A percentile compares a stretch with the other conserved stretches of the same genome.
phyloP scores from a whole-genome alignment of 345 rosid genomes.

The Physaria fendleri region DNA sequence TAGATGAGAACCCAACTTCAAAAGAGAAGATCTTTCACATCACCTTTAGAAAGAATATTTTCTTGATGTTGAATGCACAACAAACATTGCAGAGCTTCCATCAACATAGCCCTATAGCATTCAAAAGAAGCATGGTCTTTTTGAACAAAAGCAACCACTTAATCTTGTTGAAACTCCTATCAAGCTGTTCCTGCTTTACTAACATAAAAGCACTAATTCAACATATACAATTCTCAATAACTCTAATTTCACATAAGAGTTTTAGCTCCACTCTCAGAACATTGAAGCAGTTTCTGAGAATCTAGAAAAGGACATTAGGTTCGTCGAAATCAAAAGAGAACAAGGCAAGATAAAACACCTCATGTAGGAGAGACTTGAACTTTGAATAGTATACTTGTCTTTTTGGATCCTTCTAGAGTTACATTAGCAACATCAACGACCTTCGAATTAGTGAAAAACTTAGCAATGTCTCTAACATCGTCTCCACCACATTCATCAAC shows the following conservation, averaged over 20 bases:
- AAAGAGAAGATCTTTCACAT: neutral
- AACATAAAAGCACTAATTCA: neutral
- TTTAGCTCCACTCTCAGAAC: neutral
- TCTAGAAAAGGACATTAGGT: neutral
- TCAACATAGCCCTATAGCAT: neutral
- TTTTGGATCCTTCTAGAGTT: conserved; percentile 43
- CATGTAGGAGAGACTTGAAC: conserved; percentile 20
- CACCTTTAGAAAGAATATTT: neutral
- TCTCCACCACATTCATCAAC: conserved; percentile 46
- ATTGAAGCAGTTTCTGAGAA: neutral
- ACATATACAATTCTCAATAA: neutral
- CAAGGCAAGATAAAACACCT: neutral
- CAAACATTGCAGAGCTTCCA: neutral
- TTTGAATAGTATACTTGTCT: conserved; percentile 52
- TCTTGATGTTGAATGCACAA: neutral
- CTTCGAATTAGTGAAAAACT: conserved; percentile 44
- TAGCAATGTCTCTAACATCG: conserved; percentile 40
- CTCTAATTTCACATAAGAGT: neutral
- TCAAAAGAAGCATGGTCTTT: neutral
- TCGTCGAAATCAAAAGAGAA: neutral
- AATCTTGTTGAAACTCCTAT: neutral
- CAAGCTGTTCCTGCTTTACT: neutral
- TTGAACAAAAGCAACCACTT: neutral
- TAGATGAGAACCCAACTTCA: neutral
- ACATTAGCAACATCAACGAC: conserved; percentile 43